Evolutionary conservation across 1,284 basidiomycete species (phyloP).

Genomic region (Mycosarcoma maydis): DNA sequence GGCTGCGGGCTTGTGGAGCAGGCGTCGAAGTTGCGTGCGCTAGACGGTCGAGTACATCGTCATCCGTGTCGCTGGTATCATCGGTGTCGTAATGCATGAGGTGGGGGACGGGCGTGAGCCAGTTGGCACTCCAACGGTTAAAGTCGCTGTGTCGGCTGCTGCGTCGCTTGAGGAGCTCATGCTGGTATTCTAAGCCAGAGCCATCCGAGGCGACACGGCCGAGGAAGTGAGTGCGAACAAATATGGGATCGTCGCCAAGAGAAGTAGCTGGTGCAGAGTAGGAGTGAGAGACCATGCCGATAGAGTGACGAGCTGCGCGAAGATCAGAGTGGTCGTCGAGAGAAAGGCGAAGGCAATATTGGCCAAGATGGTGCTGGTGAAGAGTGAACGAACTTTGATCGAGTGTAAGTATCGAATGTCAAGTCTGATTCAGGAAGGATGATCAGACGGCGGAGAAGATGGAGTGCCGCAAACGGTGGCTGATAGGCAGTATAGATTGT

Average conservation of each 20-base stretch:
- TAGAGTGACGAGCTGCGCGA: background rate
- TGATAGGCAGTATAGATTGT: background rate
- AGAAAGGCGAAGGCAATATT: background rate
- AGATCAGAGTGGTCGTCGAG: background rate
- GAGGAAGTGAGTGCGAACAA: constrained; percentile 44
- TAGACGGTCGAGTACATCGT: constrained; percentile 7
- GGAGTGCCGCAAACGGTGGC: background rate
- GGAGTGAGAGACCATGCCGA: constrained; percentile 32
- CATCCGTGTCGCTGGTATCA: constrained; percentile 34
- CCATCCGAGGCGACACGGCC: constrained; percentile 43
- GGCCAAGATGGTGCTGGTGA: background rate
- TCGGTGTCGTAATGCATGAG: constrained; percentile 30
- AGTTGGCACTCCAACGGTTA: constrained; percentile 31
- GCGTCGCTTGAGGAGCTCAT: constrained; percentile 34
- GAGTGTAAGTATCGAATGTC: too few species aligned
- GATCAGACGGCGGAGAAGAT: background rate
- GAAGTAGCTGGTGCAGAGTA: constrained; percentile 24
- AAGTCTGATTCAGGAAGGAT: too few species aligned
- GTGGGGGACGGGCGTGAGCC: constrained; percentile 31
- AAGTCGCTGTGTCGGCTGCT: constrained; percentile 40
- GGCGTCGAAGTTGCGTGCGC: background rate
- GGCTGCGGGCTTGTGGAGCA: constrained; percentile 13
- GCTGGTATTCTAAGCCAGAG: constrained; percentile 35
- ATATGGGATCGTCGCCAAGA: constrained; percentile 36
- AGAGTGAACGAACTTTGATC: background rate